Evolutionary conservation across 331 rosid genomes (phyloP), one percentile per base, ranked within the genome.

Genomic region (Pyrus hybrid): DNA sequence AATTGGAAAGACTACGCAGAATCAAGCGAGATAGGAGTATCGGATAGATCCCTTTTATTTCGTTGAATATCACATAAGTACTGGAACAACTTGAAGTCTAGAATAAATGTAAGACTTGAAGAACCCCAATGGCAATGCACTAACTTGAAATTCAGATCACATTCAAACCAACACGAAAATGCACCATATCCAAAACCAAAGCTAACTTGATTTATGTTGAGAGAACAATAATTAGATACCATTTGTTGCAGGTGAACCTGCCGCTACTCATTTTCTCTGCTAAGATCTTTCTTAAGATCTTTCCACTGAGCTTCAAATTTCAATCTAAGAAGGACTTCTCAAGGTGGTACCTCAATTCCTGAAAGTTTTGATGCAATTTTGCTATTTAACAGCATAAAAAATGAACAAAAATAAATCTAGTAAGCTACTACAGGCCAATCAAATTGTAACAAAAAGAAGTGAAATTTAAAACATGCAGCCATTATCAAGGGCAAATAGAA

Each of bases 351-450:
- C 77, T 35, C 37, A 73, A 68, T 25, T 73, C 69, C 60, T 73
- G 69, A 73, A 73, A 73, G 63, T 73, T 73, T 73, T 73, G 77
- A 60, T 73, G 77, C 77, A 73, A 73, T 43, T 73, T 73, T 41
- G 68, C 77, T 73, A 73, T 73, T 73, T 61, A 61, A 73, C 69
- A 73, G 56, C 77, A 73, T 61, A 41, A 43, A 41, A 61, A 73
- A 72, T 72, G 57, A 61, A 43, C 49, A 43, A 73, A 60, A 60
- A 56, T 61, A 73, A 65, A 73, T 16, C 67, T 63, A 63, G 77
- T 73, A 73, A 73, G 77, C 77, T 61, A 72, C 68, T 35, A 23
- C 77, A 61, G 60, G 23, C 23, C 45, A 64, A 64, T 12, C 22
- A 20, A 21, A 64, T 7, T 7, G n/a, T 30, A 54, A 6, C 12